Base-by-base conservation (phyloP, 140 eudicot species). In the Senecio squalidus region DNA sequence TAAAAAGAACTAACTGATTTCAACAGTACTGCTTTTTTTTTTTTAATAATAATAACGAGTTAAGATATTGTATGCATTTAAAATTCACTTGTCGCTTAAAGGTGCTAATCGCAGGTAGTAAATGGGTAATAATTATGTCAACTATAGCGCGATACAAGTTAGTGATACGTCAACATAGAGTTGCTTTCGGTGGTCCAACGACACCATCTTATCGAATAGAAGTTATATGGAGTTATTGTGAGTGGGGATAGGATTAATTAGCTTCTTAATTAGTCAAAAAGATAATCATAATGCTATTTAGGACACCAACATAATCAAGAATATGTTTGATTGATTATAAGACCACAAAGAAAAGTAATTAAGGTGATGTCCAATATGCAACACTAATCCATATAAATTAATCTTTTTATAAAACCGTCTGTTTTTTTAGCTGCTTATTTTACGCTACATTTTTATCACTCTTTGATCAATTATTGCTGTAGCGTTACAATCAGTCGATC, bases 151-250 rank as follows among this genome's bases (percentile, higher is more conserved):
- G 46, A 16, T 23, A 62, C 3, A 55, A 64, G 54, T 71, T 56
- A 66, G 59, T 46, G 57, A 55, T 55, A 64, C 47, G 36, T 45
- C 43, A 14, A 33, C 65, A 26, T 43, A 16, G 28, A 41, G 76
- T 70, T 25, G 76, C 76, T 71, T 71, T 55, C 36, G 33, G 60
- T 55, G 71, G 76, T 62, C 76, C 76, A 62, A 4, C 29, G 51
- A n/a, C 9, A 14, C n/a, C 51, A 71, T 63, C 66, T 54, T 62
- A 62, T 62, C 70, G 33, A 34, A 13, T 71, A 16, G 4, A 44
- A 17, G 25, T 24, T 43, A 31, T 31, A 54, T 54, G 5, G 17
- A 50, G 15, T 40, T 27, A 59, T 69, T 25, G 68, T 17, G 48
- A 23, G 56, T 70, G 50, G 44, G 27, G 8, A 23, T 51, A 50